Evolutionary conservation across 352 stramenopile genomes (phyloP), one percentile per base, ranked within the genome.

Genomic region (Globisporangium cederbergense): DNA sequence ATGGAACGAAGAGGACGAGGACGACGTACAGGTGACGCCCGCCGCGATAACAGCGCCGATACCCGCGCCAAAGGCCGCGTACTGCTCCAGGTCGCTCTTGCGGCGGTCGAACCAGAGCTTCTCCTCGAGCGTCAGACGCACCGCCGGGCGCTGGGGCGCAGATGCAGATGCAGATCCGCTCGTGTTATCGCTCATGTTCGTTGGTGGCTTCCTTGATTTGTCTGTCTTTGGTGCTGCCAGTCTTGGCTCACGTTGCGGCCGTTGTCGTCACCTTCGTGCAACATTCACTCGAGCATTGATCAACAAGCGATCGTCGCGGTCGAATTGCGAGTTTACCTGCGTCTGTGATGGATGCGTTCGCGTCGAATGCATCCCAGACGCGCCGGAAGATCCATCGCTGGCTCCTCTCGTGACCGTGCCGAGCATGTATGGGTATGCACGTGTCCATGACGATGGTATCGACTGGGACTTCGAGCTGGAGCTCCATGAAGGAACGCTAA

Each of bases 21-120:
- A 51, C 16, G 28, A 64, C 74, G 47, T 77, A 93, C 84, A 72
- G 16, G 83, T 91, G 57, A 90, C 57, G 53, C 71, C 77, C 4
- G 77, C 72, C 38, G 68, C 65, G 16, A 88, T 65, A 30, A 87
- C 77, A 30, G 71, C 73, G 25, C 86, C 83, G 38, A 90, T 56
- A 13, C 70, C 75, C 18, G 72, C 86, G 45, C 86, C 86, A 14
- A 94, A 78, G 13, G 73, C 73, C 2, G 77, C 69, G 70, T 78
- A 90, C 57, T 90, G 80, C 72, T 90, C 67, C 38, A 94, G 59
- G 62, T 92, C 83, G 20, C 59, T 79, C 61, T 77, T 72, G 69
- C 86, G 81, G 49, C 80, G 81, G 51, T 94, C 83, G 59, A 87
- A 88, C 86, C 86, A 94, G 36, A 91, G 60, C 62, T 92, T 92